Base-by-base conservation (phyloP, 2,329 filamentous ascomycete genomes). In the Gaeumannomyces tritici region DNA sequence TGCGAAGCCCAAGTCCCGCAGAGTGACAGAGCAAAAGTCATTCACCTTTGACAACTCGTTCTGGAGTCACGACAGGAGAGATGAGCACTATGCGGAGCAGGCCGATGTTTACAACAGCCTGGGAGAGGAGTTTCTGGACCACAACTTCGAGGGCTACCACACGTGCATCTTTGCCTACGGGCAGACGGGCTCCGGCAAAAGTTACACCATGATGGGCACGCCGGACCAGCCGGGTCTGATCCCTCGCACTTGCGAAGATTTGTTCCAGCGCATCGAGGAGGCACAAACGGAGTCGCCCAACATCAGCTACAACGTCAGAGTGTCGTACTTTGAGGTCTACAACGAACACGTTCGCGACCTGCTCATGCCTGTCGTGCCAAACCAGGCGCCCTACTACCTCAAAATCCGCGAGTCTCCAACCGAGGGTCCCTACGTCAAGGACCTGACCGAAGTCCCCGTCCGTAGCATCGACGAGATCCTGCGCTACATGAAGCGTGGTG, bases 91-190 rank as follows among this genome's bases (percentile, higher is more conserved):
- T 73, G 93, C 95, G 4, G 84, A 89, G 65, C 95, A 99, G 73
- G 90, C 92, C 70, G 90, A 97, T 70, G 89, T 99, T 62, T 98
- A 99, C 80, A 91, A 95, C 71, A 89, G 89, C 64, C 83, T 99
- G 28, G 95, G 95, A 62, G 92, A 97, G 74, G 95, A 98, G 72
- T 98, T 99, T 68, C 83, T 99, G 65, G 95, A 99, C 75, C 95
- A 99, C 82, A 99, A 99, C 77, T 99, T 99, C 70, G 93, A 97
- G 73, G 95, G 95, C 66, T 99, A 99, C 78, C 93, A 99, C 76
- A 99, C 95, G 0, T 99, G 95, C 75, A 99, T 99, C 68, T 98
- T 99, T 72, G 95, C 95, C 64, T 98, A 99, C 71, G 95, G 95
- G 13, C 95, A 99, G 79, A 99, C 95, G 0, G 95, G 95, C 28